phyloP scores from a whole-genome alignment of 345 rosid genomes.

The Clarkia xantiana region DNA sequence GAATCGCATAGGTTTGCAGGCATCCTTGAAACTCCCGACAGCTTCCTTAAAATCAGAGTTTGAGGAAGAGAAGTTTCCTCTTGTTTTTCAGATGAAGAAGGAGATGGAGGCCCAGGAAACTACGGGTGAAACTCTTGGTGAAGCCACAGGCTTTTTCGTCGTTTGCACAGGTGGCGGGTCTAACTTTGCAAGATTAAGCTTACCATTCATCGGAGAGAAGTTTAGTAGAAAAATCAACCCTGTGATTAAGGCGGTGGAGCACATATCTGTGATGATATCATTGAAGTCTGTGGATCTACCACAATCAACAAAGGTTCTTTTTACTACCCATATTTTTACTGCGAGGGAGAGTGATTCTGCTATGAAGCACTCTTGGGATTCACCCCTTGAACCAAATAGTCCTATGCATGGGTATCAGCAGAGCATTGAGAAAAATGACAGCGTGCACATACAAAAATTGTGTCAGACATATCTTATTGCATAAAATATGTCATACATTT shows the following conservation, averaged over 20 bases:
- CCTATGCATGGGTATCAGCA: conserved; percentile 68
- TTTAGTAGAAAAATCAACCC: too few species aligned
- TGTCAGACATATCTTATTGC: too few species aligned
- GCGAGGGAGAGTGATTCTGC: conserved; percentile 99
- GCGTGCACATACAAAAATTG: too few species aligned
- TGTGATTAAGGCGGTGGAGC: too few species aligned
- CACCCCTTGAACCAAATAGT: conserved; percentile 97
- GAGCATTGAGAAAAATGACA: too few species aligned
- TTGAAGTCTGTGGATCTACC: conserved; percentile 80
- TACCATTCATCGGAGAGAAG: too few species aligned
- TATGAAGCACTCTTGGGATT: conserved; percentile 95
- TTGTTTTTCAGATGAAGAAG: conserved; percentile 44
- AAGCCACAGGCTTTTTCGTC: too few species aligned
- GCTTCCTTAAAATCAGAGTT: conserved; percentile 70
- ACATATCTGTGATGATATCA: conserved; percentile 76
- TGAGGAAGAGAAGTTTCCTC: conserved; percentile 49
- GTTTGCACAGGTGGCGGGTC: too few species aligned
- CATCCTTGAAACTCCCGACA: too few species aligned
- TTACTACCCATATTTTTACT: conserved; percentile 76
- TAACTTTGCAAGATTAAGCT: too few species aligned
- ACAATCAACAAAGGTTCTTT: conserved; percentile 60
- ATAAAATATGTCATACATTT: too few species aligned
- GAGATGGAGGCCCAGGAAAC: conserved; percentile 56
- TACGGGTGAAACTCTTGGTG: too few species aligned
- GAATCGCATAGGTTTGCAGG: conserved; percentile 35